Conservation (phyloP, 306 rosid genomes). For the Potentilla sterilis region DNA sequence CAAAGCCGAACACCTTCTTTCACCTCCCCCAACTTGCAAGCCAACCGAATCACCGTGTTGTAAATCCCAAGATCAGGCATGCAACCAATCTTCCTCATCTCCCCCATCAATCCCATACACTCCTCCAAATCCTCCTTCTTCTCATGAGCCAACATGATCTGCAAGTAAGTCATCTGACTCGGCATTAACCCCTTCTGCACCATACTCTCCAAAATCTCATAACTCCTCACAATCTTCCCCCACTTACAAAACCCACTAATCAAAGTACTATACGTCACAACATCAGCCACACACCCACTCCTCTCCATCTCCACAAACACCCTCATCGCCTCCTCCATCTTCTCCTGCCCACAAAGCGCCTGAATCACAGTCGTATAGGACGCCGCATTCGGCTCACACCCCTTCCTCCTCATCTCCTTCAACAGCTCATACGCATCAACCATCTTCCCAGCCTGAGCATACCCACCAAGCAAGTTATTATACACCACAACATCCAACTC, state of each 20-base stretch:
- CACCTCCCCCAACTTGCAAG: slow-evolving; percentile 75
- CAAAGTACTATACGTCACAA: slow-evolving; percentile 66
- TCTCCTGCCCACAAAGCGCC: slow-evolving; percentile 62
- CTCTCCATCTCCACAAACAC: slow-evolving; percentile 70
- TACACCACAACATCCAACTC: slow-evolving; percentile 75
- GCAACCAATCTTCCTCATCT: slow-evolving; percentile 75
- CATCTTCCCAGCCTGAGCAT: slow-evolving; percentile 71
- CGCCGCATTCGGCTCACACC: slow-evolving; percentile 60
- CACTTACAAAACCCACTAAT: slow-evolving; percentile 78
- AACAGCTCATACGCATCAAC: slow-evolving; percentile 73
- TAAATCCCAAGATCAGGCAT: slow-evolving; percentile 61
- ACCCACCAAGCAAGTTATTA: slow-evolving; percentile 66
- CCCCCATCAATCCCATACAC: slow-evolving; percentile 62
- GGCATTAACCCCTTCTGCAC: slow-evolving; percentile 60
- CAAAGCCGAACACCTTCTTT: slow-evolving; percentile 67
- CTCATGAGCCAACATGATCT: slow-evolving; percentile 72
- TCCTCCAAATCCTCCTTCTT: slow-evolving; percentile 86
- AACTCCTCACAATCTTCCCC: slow-evolving; percentile 69
- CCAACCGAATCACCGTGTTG: slow-evolving; percentile 67
- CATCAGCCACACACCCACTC: slow-evolving; percentile 65
- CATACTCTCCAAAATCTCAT: slow-evolving; percentile 76
- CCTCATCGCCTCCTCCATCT: slow-evolving; percentile 75
- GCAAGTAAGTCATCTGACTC: slow-evolving; percentile 59
- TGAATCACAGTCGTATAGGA: slow-evolving; percentile 72
- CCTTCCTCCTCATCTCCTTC: slow-evolving; percentile 67